A percentile compares a stretch with the other conserved stretches of the same genome.
Conservation (phyloP, 2,329 filamentous ascomycete species). For the Penicillium sp. region DNA sequence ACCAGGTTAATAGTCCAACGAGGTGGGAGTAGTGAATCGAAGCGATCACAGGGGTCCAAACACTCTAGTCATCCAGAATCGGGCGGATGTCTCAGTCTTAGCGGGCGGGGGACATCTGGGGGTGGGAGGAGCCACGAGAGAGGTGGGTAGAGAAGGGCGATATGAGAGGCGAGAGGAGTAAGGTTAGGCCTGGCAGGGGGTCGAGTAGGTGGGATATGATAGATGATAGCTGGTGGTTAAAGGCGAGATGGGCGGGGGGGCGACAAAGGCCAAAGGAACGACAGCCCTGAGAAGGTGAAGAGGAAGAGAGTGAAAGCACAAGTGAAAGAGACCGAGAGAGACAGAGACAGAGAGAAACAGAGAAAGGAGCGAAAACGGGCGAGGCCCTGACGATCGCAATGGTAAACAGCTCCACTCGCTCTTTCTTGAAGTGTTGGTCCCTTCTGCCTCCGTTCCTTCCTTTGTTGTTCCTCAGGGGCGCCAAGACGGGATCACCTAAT, state of each 20-base stretch:
- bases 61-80: conserved; percentile 13
- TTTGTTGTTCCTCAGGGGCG: background rate
- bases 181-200: background rate
- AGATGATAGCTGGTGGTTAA: background rate
- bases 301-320: conserved; percentile 3
- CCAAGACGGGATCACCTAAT: conserved; percentile 1
- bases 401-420: conserved; percentile 4
- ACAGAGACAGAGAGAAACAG: background rate
- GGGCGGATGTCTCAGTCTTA: conserved; percentile 4
- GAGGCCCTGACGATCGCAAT: conserved; percentile 33
- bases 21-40: background rate
- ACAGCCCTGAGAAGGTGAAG: conserved; percentile 22
- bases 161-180: background rate
- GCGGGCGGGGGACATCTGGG: background rate
- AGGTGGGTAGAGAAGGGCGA: background rate
- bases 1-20: background rate
- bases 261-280: conserved; percentile 29
- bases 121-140: background rate
- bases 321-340: background rate
- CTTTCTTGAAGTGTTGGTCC: no score
- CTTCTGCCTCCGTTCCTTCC: no score
- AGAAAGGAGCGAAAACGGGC: conserved; percentile 26
- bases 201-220: background rate
- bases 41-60: background rate
- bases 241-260: conserved; percentile 14